Percentiles rank a stretch among this genome's conserved stretches.
Evolutionary conservation across 2,329 filamentous ascomycete species (phyloP).

Genomic region (Neurospora sp.): DNA sequence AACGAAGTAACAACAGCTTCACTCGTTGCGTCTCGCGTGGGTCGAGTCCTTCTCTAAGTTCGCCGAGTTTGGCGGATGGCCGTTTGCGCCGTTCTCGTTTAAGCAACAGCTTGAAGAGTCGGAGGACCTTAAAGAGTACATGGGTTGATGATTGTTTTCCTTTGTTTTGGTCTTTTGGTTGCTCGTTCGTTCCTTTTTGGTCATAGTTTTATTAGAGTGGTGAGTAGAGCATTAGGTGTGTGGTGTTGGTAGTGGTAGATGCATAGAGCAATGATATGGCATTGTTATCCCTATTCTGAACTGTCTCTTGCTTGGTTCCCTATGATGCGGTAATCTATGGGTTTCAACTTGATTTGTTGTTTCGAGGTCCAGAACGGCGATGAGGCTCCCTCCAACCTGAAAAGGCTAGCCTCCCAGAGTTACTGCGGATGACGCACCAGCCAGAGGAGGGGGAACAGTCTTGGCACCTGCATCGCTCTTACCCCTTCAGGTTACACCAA

Average conservation of each 20-base stretch:
- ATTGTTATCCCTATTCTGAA: background rate
- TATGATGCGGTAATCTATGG: too few relatives aligned
- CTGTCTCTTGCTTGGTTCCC: too few relatives aligned
- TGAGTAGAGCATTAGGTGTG: background rate
- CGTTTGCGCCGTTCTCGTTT: slow-evolving; percentile 87
- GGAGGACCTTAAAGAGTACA: slow-evolving; percentile 46
- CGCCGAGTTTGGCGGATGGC: slow-evolving; percentile 80
- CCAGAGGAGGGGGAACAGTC: background rate
- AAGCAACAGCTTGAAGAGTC: slow-evolving; percentile 77
- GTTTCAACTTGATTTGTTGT: background rate
- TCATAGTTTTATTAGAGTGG: background rate
- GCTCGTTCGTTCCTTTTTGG: background rate
- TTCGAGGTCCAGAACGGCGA: background rate
- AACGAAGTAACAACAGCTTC: slow-evolving; percentile 14
- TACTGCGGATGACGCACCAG: background rate
- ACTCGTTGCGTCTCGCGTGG: slow-evolving; percentile 79
- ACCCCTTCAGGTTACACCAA: background rate
- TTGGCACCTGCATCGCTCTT: background rate
- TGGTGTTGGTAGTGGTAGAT: background rate
- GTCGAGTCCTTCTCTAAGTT: slow-evolving; percentile 98
- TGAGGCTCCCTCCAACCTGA: background rate
- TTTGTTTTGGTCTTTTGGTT: background rate
- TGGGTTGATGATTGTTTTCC: slow-evolving; percentile 28
- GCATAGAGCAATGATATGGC: background rate
- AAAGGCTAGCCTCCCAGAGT: background rate